Base-by-base conservation (phyloP, 306 rosid genomes). In the Sechiopsis laciniata region DNA sequence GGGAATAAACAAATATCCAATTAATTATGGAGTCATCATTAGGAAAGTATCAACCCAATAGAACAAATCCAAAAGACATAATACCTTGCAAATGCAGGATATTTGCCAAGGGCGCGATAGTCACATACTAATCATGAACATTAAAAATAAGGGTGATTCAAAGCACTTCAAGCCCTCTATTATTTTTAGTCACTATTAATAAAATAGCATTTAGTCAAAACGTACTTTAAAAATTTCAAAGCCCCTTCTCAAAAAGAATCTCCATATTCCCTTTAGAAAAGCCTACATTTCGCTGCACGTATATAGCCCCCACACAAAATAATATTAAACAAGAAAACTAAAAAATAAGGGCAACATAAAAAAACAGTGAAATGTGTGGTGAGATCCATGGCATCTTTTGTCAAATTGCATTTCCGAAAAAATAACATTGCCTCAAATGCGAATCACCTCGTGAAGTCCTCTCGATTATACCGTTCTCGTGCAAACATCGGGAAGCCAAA, bases 341-440 rank as follows among this genome's bases (percentile, higher is more conserved):
- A 51, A 37, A 22, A 14, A 69, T 20, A 50, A 21, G 24, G 54
- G n/a, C 22, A 19, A 68, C 7, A 24, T 29, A 2, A 21, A 50
- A 14, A 69, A 10, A 69, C 20, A 69, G 40, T 20, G 37, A 22
- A 50, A 22, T 2, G 15, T 69, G 17, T 26, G 17, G 42, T 50
- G 40, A 50, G 14, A 48, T 45, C 74, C 19, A 50, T 24, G 21
- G 37, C 10, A 69, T 69, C 45, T 50, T 13, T 52, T 22, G 56
- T 67, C 46, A 42, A 67, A 67, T 46, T 56, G 8, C 73, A 67
- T 67, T 67, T 45, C 32, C 55, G 11, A 45, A 45, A 48, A 65
- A 19, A 6, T 9, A 0, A 6, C n/a, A 42, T 63, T 17, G 54
- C 56, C 32, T 15, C 56, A 67, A 67, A 67, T 46, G 56, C 19